Conservation (phyloP, 345 rosid genomes). For the Dipteronia sinensis region DNA sequence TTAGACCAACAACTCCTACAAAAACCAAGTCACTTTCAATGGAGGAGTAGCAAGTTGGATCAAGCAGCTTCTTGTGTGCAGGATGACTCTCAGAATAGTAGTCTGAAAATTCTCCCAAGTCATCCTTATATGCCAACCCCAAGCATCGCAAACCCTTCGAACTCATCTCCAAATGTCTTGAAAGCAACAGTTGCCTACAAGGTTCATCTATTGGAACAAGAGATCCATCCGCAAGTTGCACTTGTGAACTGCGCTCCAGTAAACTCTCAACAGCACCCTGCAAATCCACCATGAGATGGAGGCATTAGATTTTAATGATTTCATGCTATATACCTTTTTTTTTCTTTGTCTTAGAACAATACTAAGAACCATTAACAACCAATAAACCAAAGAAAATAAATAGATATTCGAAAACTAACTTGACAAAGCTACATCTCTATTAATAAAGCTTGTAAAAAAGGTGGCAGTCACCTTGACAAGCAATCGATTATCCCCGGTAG, state of each 20-base stretch:
- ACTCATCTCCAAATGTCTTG: conserved; percentile 70
- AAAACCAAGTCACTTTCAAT: conserved; percentile 74
- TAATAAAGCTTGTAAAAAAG: conserved; percentile 6
- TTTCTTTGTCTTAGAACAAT: not conserved
- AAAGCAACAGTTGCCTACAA: conserved; percentile 63
- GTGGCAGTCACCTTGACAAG: conserved; percentile 73
- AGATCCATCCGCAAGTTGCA: conserved; percentile 91
- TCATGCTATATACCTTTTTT: not conserved
- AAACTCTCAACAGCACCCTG: conserved; percentile 95
- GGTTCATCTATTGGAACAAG: conserved; percentile 68
- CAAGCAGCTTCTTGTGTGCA: conserved; percentile 84
- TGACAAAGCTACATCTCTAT: not conserved
- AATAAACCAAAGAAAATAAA: not conserved
- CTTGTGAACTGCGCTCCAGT: conserved; percentile 71
- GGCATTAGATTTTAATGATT: not conserved
- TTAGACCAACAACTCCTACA: conserved; percentile 82
- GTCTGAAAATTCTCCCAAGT: conserved; percentile 76
- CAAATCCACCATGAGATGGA: conserved; percentile 21
- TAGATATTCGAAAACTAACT: not conserved
- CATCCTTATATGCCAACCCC: conserved; percentile 85
- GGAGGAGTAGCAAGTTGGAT: conserved; percentile 65
- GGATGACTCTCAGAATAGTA: conserved; percentile 73
- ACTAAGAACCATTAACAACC: not conserved
- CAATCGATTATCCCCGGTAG: conserved; percentile 68
- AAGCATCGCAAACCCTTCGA: conserved; percentile 86